Evolutionary conservation across 2,329 filamentous ascomycete species (phyloP), one percentile per base, ranked within the genome.

Genomic region (Volutella citrinella): DNA sequence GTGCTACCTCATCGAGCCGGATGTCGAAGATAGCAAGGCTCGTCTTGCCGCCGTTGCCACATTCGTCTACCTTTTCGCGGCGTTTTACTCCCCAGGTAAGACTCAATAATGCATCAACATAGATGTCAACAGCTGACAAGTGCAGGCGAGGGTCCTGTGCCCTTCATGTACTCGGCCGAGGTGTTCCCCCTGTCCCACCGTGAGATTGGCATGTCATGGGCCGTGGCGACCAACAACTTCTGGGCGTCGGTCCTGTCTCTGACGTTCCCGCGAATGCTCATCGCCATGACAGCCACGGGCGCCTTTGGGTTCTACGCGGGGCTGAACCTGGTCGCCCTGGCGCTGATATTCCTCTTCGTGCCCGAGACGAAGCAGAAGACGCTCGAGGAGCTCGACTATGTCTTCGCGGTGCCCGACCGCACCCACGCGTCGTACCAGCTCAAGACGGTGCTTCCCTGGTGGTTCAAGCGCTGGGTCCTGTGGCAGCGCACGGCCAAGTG

Each of bases 41-140:
- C 67, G 72, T 37, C 59, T 79, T 22, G 72, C 65, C 21, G 55
- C 73, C 0, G 70, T 82, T 11, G 74, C 78, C 0, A 61, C 78
- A 5, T 81, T 82, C 46, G 61, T 82, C 36, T 82, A 77, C 57
- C 49, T 83, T 6, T 84, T 82, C 45, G 72, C 69, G 1, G 76
- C 75, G 2, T 80, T 80, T 46, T 82, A 82, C 54, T 79, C 74
- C 0, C 76, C 77, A 0, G 76, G 75, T 23, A 45, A 42, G 46
- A 35, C 16, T 12, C 13, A 4, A 10, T 8, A 13, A 10, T 18
- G 7, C 8, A 15, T 7, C 12, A 6, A n/a, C n/a, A n/a, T n/a
- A n/a, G n/a, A n/a, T n/a, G n/a, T n/a, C n/a, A n/a, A n/a, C n/a
- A n/a, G n/a, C n/a, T n/a, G n/a, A 16, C 19, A 18, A 20, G 15